Evolutionary conservation across 139 green algal genomes (phyloP), one percentile per base, ranked within the genome.

Genomic region (Chlamydomonas asymmetrica): DNA sequence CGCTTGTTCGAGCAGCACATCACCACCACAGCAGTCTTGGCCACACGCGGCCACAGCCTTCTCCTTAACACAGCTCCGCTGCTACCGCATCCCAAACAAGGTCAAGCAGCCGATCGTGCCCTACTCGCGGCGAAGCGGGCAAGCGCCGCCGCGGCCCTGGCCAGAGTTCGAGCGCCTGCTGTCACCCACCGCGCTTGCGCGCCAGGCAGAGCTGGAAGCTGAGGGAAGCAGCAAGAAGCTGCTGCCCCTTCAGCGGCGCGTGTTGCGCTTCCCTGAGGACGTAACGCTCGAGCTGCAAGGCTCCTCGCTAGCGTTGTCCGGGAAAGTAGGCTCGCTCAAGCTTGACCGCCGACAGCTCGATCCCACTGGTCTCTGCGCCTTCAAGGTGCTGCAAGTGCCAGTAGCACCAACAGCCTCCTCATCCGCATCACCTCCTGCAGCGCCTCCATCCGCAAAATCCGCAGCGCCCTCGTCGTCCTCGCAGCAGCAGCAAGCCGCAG

Each of bases 311-410:
- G 13, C 45, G 45, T 52, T 25, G 13, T 25, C 18, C 45, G 13
- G 13, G 18, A 52, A 13, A 52, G 13, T 16, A 13, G 45, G 45
- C 45, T 52, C 45, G 13, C 18, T 16, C 10, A 37, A 39, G 20
- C 23, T 85, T 1, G 43, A 77, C 63, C 70, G 80, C 38, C 34
- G 27, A 6, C 31, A 71, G 8, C 74, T 90, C 20, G 85, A 90
- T 66, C 85, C 85, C 35, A 84, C 75, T 1, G 85, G 82, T 29
- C 71, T 88, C 1, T 63, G 87, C 7, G 82, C 77, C 27, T 83
- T 72, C 74, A 78, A 82, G 39, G 59, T 78, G 67, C 67, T 31
- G 54, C 10, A 22, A 25, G 57, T 18, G n/a, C 57, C 13, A 16
- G 9, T 10, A 22, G 41, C 65, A 39, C 10, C 8, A 27, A 73